phyloP scores from a whole-genome alignment of 176 grass and related monocot species.

The Raddia distichophylla region DNA sequence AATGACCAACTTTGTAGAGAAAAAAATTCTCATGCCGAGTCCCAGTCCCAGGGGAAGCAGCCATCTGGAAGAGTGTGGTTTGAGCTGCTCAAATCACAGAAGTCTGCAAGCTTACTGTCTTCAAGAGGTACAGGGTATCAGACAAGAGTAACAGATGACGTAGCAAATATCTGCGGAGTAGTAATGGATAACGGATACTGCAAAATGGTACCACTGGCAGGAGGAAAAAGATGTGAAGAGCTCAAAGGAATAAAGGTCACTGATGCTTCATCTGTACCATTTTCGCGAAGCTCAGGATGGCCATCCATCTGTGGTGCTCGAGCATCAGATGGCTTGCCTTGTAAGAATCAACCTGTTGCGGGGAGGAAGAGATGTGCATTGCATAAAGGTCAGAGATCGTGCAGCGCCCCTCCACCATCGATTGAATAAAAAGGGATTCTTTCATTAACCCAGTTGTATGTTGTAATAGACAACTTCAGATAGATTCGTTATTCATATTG shows the following conservation, averaged over 20 bases:
- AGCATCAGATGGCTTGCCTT: constrained; percentile 49
- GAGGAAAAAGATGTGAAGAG: constrained; percentile 40
- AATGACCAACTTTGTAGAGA: background rate
- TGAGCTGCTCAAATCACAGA: constrained; percentile 48
- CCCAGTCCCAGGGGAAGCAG: constrained; percentile 2
- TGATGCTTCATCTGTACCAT: constrained; percentile 11
- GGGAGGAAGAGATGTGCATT: constrained; percentile 54
- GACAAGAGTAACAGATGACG: background rate
- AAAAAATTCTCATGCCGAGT: constrained; percentile 15
- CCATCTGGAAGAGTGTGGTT: constrained; percentile 56
- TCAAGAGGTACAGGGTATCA: constrained; percentile 1
- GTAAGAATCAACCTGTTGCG: constrained; percentile 41
- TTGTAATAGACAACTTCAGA: background rate
- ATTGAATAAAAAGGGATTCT: background rate
- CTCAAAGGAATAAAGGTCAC: constrained; percentile 42
- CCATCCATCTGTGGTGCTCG: constrained; percentile 49
- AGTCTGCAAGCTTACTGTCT: background rate
- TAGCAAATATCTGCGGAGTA: constrained; percentile 21
- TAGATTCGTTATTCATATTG: constrained; percentile 8
- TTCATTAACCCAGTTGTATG: background rate
- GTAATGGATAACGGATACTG: background rate
- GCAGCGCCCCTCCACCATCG: background rate
- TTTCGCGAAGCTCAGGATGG: constrained; percentile 39
- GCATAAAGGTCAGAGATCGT: constrained; percentile 52
- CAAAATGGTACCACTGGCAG: constrained; percentile 25